Conservation (phyloP, 495 filamentous ascomycete genomes). For the Bathelium albidoporum region DNA sequence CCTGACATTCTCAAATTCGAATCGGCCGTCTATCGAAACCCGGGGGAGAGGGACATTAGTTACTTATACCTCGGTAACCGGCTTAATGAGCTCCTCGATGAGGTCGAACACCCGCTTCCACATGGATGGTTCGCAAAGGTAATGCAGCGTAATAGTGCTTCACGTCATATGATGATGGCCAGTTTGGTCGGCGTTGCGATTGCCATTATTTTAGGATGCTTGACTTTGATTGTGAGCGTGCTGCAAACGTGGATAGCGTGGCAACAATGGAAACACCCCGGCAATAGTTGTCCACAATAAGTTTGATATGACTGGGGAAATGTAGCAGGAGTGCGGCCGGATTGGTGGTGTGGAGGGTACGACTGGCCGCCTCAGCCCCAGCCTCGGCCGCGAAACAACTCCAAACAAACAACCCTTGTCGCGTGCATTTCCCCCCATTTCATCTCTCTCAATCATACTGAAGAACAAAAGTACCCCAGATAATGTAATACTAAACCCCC, state of each 20-base stretch:
- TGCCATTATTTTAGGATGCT: neutral
- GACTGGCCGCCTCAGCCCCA: too few species aligned
- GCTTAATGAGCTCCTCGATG: neutral
- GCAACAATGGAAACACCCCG: slow-evolving; percentile 1
- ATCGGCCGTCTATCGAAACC: neutral
- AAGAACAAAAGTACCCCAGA: neutral
- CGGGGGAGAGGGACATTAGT: neutral
- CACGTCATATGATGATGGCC: slow-evolving; percentile 1
- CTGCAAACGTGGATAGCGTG: neutral
- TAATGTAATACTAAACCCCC: slow-evolving; percentile 16
- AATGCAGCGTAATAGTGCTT: neutral
- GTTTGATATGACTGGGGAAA: too few species aligned
- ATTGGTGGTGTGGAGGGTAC: too few species aligned
- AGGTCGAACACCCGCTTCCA: neutral
- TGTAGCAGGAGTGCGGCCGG: too few species aligned
- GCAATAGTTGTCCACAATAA: too few species aligned
- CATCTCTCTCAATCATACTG: neutral
- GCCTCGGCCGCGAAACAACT: neutral
- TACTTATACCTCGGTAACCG: neutral
- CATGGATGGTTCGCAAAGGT: neutral
- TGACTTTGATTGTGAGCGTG: neutral
- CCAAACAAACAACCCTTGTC: neutral
- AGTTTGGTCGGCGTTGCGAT: neutral
- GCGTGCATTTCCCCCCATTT: neutral
- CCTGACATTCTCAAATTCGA: slow-evolving; percentile 3